A percentile compares a stretch with the other conserved stretches of the same genome.
phyloP scores from a whole-genome alignment of 2,329 filamentous ascomycete genomes.

The Drechslerella dactyloides region DNA sequence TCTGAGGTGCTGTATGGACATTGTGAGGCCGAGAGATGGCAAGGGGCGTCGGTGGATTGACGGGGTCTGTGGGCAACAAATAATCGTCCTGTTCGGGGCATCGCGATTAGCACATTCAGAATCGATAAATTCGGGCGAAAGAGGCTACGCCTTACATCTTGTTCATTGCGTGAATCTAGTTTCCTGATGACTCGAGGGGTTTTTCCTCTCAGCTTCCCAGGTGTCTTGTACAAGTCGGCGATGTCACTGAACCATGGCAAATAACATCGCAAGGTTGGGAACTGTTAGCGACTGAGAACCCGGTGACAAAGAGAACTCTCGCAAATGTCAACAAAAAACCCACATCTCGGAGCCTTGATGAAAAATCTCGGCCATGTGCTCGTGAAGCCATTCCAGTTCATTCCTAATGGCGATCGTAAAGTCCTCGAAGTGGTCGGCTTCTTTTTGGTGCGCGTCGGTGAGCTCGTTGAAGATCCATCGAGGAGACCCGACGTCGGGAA shows the following conservation, averaged over 20 bases:
- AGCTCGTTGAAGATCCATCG: slow-evolving; percentile 88
- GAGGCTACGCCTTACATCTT: slow-evolving; percentile 7
- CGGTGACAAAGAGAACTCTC: background rate
- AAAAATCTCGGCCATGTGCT: slow-evolving; percentile 96
- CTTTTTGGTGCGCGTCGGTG: slow-evolving; percentile 75
- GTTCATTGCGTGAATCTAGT: slow-evolving; percentile 49
- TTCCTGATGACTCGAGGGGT: slow-evolving; percentile 76
- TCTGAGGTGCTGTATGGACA: background rate
- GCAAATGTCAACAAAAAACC: background rate
- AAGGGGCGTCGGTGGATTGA: background rate
- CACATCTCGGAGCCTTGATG: slow-evolving; percentile 61
- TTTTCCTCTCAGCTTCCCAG: slow-evolving; percentile 80
- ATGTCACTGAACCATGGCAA: slow-evolving; percentile 71
- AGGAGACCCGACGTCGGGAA: slow-evolving; percentile 70
- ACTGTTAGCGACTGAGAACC: background rate
- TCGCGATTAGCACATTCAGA: background rate
- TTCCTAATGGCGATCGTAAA: slow-evolving; percentile 90
- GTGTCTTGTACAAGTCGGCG: slow-evolving; percentile 93
- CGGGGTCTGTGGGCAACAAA: background rate
- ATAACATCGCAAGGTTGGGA: background rate
- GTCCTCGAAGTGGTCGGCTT: slow-evolving; percentile 84
- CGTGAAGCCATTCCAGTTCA: slow-evolving; percentile 97
- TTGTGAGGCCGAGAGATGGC: background rate
- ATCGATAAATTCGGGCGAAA: background rate
- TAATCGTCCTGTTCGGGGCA: background rate